phyloP scores from a whole-genome alignment of 768 basidiomycete genomes.

The Suillus ampliporus region DNA sequence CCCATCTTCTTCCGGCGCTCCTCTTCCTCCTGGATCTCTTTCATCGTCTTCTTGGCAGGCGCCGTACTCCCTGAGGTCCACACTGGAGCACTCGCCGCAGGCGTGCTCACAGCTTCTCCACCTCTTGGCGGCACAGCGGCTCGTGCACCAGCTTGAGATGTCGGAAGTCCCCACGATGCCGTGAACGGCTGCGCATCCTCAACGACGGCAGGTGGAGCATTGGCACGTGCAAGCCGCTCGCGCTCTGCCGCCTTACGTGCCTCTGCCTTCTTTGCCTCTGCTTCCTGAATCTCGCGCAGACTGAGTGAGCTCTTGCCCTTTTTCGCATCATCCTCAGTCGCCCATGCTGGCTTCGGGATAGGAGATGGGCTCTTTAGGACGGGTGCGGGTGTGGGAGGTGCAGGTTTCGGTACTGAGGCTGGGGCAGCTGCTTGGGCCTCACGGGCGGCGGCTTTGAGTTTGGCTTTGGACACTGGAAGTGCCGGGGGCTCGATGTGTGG shows the following conservation, averaged over 20 bases:
- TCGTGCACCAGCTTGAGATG: conserved; percentile 75
- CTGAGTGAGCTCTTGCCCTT: conserved; percentile 61
- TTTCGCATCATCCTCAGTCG: conserved; percentile 70
- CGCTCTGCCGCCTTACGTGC: conserved; percentile 76
- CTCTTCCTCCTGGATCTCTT: conserved; percentile 99
- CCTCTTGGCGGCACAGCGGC: conserved; percentile 50
- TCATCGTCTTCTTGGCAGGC: conserved; percentile 87
- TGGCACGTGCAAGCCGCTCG: conserved; percentile 61
- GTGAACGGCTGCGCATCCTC: conserved; percentile 70
- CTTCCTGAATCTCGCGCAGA: conserved; percentile 94
- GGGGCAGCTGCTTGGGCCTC: conserved; percentile 27
- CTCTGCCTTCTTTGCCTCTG: conserved; percentile 83
- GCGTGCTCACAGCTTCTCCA: conserved; percentile 25
- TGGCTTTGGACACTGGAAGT: conserved; percentile 29
- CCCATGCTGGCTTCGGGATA: conserved; percentile 62
- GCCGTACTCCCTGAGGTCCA: conserved; percentile 74
- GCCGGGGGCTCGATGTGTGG: conserved; percentile 21
- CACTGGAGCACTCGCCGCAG: conserved; percentile 53
- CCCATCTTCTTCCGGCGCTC: conserved; percentile 78
- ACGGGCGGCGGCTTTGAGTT: conserved; percentile 32
- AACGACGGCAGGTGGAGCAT: conserved; percentile 41
- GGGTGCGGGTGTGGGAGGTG: conserved; percentile 13
- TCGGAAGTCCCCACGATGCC: conserved; percentile 85
- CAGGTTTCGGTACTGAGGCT: conserved; percentile 24
- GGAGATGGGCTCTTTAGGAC: conserved; percentile 30